Evolutionary conservation across 768 basidiomycete genomes (phyloP).

Genomic region (Candolleomyces efflorescens): DNA sequence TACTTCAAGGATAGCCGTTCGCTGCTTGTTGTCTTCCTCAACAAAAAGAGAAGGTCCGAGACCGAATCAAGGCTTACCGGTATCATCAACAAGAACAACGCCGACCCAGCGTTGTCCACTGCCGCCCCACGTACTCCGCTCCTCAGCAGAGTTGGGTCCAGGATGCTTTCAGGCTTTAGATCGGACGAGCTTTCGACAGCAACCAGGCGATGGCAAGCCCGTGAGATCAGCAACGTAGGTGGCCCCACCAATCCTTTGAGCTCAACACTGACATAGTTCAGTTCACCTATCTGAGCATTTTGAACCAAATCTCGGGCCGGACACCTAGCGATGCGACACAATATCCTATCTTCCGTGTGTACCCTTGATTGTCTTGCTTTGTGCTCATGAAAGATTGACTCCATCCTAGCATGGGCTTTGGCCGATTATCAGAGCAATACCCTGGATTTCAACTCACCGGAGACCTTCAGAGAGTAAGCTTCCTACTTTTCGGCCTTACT

Average conservation of each 20-base stretch:
- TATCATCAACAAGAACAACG: slow-evolving; percentile 39
- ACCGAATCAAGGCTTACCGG: slow-evolving; percentile 49
- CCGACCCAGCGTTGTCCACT: slow-evolving; percentile 43
- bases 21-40: slow-evolving; percentile 76
- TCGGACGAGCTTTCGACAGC: slow-evolving; percentile 65
- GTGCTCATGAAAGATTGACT: not conserved
- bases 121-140: slow-evolving; percentile 52
- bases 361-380: not conserved
- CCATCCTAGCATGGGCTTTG: slow-evolving; percentile 75
- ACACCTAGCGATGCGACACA: slow-evolving; percentile 95
- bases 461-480: slow-evolving; percentile 70
- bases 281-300: slow-evolving; percentile 13
- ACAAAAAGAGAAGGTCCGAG: slow-evolving; percentile 58
- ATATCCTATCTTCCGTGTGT: slow-evolving; percentile 85
- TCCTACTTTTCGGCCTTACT: not conserved
- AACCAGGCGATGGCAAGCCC: slow-evolving; percentile 79
- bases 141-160: slow-evolving; percentile 49
- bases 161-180: slow-evolving; percentile 44
- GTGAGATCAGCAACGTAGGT: slow-evolving; percentile 88
- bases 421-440: slow-evolving; percentile 74
- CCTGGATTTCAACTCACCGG: slow-evolving; percentile 59
- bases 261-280: not conserved
- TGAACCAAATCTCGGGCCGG: slow-evolving; percentile 90
- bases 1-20: slow-evolving; percentile 93
- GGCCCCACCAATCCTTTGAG: not conserved